phyloP scores from a whole-genome alignment of 2,329 filamentous ascomycete species.

The Fusarium decemcellulare region DNA sequence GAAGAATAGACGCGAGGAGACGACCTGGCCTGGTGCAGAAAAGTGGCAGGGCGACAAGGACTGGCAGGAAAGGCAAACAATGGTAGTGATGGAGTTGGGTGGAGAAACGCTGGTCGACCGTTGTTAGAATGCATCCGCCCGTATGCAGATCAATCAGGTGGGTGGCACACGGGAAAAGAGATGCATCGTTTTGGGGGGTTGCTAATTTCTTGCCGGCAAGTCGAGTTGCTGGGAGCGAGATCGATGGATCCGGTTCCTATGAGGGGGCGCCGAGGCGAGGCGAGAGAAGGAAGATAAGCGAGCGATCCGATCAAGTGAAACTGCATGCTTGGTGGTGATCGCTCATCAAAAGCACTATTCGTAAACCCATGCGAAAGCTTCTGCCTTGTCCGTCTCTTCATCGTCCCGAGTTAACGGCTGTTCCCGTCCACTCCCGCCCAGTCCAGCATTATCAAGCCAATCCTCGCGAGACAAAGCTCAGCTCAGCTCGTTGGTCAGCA shows the following conservation, averaged over 20 bases:
- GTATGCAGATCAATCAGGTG: conserved; percentile 43
- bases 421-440: conserved; percentile 6
- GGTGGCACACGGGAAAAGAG: conserved; percentile 43
- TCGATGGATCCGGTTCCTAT: conserved; percentile 8
- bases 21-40: conserved; percentile 9
- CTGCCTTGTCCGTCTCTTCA: not conserved
- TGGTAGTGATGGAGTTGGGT: conserved; percentile 36
- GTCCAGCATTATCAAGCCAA: conserved; percentile 12
- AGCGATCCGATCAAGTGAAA: conserved; percentile 31
- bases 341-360: conserved; percentile 1
- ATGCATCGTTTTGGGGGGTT: conserved; percentile 33
- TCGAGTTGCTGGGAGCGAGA: conserved; percentile 20
- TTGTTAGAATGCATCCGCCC: conserved; percentile 41
- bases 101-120: conserved; percentile 40
- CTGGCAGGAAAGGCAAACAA: conserved; percentile 24
- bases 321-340: conserved; percentile 16
- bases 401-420: conserved; percentile 6
- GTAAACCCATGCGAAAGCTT: not conserved
- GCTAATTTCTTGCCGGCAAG: conserved; percentile 35
- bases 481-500: conserved; percentile 1
- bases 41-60: conserved; percentile 25
- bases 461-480: not conserved
- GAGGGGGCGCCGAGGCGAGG: conserved; percentile 9
- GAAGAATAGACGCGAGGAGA: conserved; percentile 12
- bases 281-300: conserved; percentile 36